phyloP scores from a whole-genome alignment of 441 rosid genomes.

The Bocquillonia castaneifolia region DNA sequence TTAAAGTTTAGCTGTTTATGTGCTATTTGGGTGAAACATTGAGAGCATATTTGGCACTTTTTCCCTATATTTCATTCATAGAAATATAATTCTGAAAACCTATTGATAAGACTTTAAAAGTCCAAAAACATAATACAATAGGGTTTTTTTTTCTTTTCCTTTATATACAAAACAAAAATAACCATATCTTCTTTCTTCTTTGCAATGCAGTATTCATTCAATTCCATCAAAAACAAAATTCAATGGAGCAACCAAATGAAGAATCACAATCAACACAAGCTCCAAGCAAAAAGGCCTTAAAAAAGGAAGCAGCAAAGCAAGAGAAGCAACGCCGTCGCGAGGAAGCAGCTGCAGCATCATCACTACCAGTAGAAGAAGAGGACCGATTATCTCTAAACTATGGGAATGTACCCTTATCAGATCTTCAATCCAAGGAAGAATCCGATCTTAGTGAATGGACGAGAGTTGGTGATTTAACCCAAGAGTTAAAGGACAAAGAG shows the following conservation, averaged over 20 bases:
- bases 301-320: conserved; percentile 29
- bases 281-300: not conserved
- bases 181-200: no score
- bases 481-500: conserved; percentile 35
- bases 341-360: conserved; percentile 43
- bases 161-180: no score
- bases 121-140: no score
- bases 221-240: no score
- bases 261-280: not conserved
- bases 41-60: no score
- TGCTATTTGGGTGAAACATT: no score
- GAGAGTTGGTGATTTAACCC: conserved; percentile 38
- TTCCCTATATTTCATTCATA: no score
- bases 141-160: no score
- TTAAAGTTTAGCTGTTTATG: no score
- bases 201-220: no score
- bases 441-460: conserved; percentile 41
- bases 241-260: not conserved
- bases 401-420: conserved; percentile 55
- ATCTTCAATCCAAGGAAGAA: conserved; percentile 54
- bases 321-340: conserved; percentile 75
- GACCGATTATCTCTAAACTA: conserved; percentile 50
- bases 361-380: conserved; percentile 40
- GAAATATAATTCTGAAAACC: no score
- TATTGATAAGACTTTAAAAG: no score